phyloP scores from a whole-genome alignment of 768 basidiomycete species.

The Crassisporium funariophilum region DNA sequence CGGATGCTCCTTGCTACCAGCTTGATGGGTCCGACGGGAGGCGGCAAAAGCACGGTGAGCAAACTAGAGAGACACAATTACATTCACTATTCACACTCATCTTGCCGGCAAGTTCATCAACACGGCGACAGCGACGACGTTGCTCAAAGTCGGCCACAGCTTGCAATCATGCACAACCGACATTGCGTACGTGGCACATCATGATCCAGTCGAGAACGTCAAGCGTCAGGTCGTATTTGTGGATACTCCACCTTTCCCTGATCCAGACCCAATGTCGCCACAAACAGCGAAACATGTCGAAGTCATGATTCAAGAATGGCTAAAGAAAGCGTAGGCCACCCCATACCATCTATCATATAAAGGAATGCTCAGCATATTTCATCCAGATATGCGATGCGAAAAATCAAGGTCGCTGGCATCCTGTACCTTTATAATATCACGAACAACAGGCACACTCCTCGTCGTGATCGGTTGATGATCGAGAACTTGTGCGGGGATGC shows the following conservation, averaged over 20 bases:
- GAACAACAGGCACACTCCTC: no score
- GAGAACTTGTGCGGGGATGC: no score
- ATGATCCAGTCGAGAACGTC: slow-evolving; percentile 2
- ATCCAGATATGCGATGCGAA: no score
- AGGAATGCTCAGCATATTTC: no score
- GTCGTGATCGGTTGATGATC: no score
- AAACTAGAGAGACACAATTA: not conserved
- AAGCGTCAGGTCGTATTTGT: slow-evolving; percentile 10
- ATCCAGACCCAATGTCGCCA: slow-evolving; percentile 1
- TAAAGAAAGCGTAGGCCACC: slow-evolving; percentile 13
- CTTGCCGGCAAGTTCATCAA: slow-evolving; percentile 14
- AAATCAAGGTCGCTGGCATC: no score
- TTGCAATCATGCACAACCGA: slow-evolving; percentile 6
- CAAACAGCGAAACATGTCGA: slow-evolving; percentile 9
- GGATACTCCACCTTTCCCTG: slow-evolving; percentile 15
- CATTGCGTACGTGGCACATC: slow-evolving; percentile 9
- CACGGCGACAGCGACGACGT: slow-evolving; percentile 2
- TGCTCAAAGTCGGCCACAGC: slow-evolving; percentile 4
- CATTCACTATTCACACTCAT: no score
- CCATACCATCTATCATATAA: no score
- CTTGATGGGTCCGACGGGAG: slow-evolving; percentile 28
- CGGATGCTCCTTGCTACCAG: no score
- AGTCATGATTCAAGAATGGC: slow-evolving; percentile 10
- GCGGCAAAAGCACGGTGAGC: slow-evolving; percentile 22
- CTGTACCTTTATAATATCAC: no score